Evolutionary conservation across 2,329 filamentous ascomycete genomes (phyloP), one percentile per base, ranked within the genome.

Genomic region (Aspergillus pseudoterreus): DNA sequence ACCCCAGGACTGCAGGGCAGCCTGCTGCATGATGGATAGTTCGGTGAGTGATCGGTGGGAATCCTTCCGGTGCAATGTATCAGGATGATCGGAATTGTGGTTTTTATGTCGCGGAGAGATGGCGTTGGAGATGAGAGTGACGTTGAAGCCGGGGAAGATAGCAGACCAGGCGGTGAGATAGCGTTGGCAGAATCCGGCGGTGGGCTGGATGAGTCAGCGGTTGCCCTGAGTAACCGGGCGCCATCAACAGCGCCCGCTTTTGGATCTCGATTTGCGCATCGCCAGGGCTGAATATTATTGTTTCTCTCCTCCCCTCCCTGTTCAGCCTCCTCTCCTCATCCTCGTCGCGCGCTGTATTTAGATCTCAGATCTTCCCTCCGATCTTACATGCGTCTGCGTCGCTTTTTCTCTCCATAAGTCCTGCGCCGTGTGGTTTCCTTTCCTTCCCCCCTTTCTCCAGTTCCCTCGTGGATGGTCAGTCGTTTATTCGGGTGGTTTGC

Each of bases 1-100:
- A 84, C 83, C 82, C 83, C 83, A 86, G 50, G 81, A 78, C 68
- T 79, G 80, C 69, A 79, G 78, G 55, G 82, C 78, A 63, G 74
- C 71, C 60, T 82, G 78, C 81, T 83, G 83, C 54, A 54, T 69
- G 58, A 42, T 22, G 43, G 51, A n/a, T 47, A 38, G 36, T 41
- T 17, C 4, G 35, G 42, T 8, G n/a, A 21, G 35, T 12, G 33
- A 2, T n/a, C 8, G 6, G 35, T 2, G 10, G 15, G 27, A n/a
- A 11, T 11, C 9, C 27, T 1, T 32, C 6, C 21, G 12, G 17
- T 17, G 22, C 6, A 30, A 17, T 12, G 39, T 8, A 24, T 2
- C 33, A 45, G 15, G n/a, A 9, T 36, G 30, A 36, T 30, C 32
- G 21, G 47, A 27, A 45, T 21, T 21, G 48, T 30, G 17, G 12